Conservation (phyloP, 2,329 filamentous ascomycete genomes). For the Dothidotthia symphoricarpi region DNA sequence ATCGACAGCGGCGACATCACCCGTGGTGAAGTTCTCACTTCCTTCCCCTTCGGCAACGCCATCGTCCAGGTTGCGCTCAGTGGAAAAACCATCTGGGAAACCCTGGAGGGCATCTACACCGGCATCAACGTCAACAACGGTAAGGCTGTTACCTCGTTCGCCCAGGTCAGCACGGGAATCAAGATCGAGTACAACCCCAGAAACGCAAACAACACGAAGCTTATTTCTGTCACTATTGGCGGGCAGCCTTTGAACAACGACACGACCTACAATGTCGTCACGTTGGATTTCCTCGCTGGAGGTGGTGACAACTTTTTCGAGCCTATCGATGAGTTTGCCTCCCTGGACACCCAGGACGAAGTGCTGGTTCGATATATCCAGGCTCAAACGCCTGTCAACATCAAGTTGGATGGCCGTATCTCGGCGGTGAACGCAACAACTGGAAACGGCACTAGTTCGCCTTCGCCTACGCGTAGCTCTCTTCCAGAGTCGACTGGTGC, state of each 20-base stretch:
- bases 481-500: slow-evolving; percentile 12
- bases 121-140: slow-evolving; percentile 56
- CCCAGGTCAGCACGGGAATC: slow-evolving; percentile 60
- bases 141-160: slow-evolving; percentile 55
- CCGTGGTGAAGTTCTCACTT: slow-evolving; percentile 61
- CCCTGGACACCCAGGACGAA: slow-evolving; percentile 56
- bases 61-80: slow-evolving; percentile 58
- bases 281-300: slow-evolving; percentile 61
- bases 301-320: slow-evolving; percentile 61
- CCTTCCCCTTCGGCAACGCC: slow-evolving; percentile 66
- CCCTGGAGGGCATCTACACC: slow-evolving; percentile 60
- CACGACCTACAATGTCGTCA: slow-evolving; percentile 58
- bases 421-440: slow-evolving; percentile 26
- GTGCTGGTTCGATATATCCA: slow-evolving; percentile 54
- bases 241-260: slow-evolving; percentile 50
- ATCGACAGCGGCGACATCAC: slow-evolving; percentile 63
- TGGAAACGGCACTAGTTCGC: slow-evolving; percentile 14
- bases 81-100: slow-evolving; percentile 56
- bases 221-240: slow-evolving; percentile 55
- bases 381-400: slow-evolving; percentile 51
- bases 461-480: slow-evolving; percentile 10
- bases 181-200: slow-evolving; percentile 58
- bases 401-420: slow-evolving; percentile 52
- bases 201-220: slow-evolving; percentile 50
- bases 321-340: slow-evolving; percentile 43